Evolutionary conservation across 2,329 filamentous ascomycete species (phyloP), one percentile per base, ranked within the genome.

Genomic region (Diaporthe capsici): DNA sequence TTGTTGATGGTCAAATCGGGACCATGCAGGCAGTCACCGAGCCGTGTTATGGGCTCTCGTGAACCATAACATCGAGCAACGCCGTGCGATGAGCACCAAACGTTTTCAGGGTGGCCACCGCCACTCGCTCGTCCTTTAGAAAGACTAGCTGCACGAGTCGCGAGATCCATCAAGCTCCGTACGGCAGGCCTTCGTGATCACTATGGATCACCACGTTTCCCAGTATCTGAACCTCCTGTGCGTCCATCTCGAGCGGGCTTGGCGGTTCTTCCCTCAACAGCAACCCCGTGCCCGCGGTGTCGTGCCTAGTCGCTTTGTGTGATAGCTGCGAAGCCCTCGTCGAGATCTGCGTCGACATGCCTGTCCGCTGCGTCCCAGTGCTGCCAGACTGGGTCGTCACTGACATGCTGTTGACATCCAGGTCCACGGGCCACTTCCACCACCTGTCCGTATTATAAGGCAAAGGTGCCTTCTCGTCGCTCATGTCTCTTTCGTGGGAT

Each of bases 381-480:
- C 55, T 61, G 17, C 42, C 55, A 39, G 57, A 55, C 15, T 31
- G 34, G 1, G 71, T 73, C n/a, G 71, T 73, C 20, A 73, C 71
- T 6, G 71, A 65, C 58, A 73, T 65, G 58, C 34, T 73, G 57
- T 73, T 67, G 3, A 73, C 34, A 12, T 73, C 71, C 31, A 73
- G 47, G 28, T 73, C 60, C 5, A 73, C 71, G 1, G 71, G 71
- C 71, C 71, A 73, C 47, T 65, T 73, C 39, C 44, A 73, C 71
- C 71, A 73, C 17, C 49, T 65, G 34, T 61, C 57, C 25, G 71
- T 73, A n/a, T 61, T 61, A 28, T 73, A 63, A 12, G 71, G 71
- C 58, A 73, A 34, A 0, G 71, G 58, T 2, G 31, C 20, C 55
- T 61, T 42, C 12, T 65, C 71, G 5, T 67, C 34, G 5, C n/a